phyloP scores from a whole-genome alignment of 306 rosid species.

The apple (Malus domestica) region ASM211411v1 NC_041800.1:23943233-23943732 shows the following conservation, averaged over 20 bases:
- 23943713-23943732: neutral
- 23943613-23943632: neutral
- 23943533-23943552: conserved; percentile 8
- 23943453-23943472: conserved; percentile 76
- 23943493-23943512: conserved; percentile 29
- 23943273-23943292: neutral
- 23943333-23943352: neutral
- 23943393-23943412: neutral
- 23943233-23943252: neutral
- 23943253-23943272: neutral
- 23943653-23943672: neutral
- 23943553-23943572: conserved; percentile 32
- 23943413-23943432: conserved; percentile 84
- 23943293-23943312: neutral
- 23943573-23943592: conserved; percentile 1
- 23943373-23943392: conserved; percentile 10
- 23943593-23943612: neutral
- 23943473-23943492: conserved; percentile 48
- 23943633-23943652: neutral
- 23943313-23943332: neutral
- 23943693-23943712: neutral
- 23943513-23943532: conserved; percentile 32
- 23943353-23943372: neutral
- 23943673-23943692: neutral
- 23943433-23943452: conserved; percentile 71